Conservation (phyloP, 768 basidiomycete species). For the Mycena vulgaris region DNA sequence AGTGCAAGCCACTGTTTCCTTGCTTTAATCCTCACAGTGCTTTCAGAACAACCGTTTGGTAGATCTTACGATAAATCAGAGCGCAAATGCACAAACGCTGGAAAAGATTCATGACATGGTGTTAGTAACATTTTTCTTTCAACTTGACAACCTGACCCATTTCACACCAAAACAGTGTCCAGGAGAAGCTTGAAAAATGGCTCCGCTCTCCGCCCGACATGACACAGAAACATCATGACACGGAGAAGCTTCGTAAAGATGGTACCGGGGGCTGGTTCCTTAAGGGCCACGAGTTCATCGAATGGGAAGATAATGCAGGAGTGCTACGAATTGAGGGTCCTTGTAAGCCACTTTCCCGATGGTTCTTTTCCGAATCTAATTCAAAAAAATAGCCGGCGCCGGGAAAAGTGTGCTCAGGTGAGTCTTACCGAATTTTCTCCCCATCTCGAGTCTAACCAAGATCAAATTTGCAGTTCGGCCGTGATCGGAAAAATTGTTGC, state of each 20-base stretch:
- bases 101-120: slow-evolving; percentile 5
- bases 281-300: slow-evolving; percentile 1
- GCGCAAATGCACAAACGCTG: not conserved
- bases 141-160: too few relatives aligned
- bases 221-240: slow-evolving; percentile 7
- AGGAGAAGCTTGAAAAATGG: slow-evolving; percentile 16
- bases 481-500: not conserved
- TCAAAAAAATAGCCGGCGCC: slow-evolving; percentile 2
- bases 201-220: slow-evolving; percentile 3
- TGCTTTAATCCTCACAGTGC: not conserved
- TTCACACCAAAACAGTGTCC: not conserved
- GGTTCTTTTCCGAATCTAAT: not conserved
- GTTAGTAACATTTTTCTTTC: not conserved
- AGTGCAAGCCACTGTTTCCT: not conserved
- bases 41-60: too few relatives aligned
- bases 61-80: not conserved
- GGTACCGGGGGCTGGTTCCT: slow-evolving; percentile 11
- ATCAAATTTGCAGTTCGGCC: slow-evolving; percentile 1
- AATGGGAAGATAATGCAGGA: slow-evolving; percentile 19
- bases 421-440: not conserved
- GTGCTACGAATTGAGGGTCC: slow-evolving; percentile 15
- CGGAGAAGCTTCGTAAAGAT: slow-evolving; percentile 7
- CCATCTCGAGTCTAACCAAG: not conserved
- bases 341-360: not conserved
- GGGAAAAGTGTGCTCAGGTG: too few relatives aligned